Evolutionary conservation across 768 basidiomycete species (phyloP).

Genomic region (Agaricus sinodeliciosus): DNA sequence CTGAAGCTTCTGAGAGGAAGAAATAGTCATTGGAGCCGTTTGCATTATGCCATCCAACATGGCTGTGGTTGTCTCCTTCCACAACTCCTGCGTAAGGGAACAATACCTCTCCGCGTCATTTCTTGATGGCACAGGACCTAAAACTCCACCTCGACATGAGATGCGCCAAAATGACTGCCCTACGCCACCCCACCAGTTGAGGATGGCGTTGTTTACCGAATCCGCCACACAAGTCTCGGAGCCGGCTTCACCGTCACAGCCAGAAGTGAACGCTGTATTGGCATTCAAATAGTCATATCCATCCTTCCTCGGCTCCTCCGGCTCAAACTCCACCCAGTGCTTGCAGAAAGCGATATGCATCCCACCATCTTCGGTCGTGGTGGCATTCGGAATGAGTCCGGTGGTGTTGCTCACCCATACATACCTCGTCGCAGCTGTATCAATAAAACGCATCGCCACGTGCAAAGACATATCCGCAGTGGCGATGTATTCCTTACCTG

Average conservation of each 20-base stretch:
- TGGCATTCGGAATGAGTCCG: slow-evolving; percentile 11
- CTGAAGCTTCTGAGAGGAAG: slow-evolving; percentile 8
- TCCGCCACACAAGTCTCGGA: slow-evolving; percentile 12
- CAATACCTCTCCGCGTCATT: slow-evolving; percentile 9
- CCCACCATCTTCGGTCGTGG: slow-evolving; percentile 10
- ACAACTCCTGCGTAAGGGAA: slow-evolving; percentile 11
- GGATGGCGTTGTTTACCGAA: slow-evolving; percentile 16
- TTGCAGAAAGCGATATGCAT: slow-evolving; percentile 13
- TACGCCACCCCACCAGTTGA: slow-evolving; percentile 16
- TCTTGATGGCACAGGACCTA: slow-evolving; percentile 12
- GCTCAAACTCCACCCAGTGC: slow-evolving; percentile 9
- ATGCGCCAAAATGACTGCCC: slow-evolving; percentile 15
- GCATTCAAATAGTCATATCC: neutral
- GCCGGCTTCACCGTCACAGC: slow-evolving; percentile 9
- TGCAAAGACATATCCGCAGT: slow-evolving; percentile 2
- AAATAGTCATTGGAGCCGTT: slow-evolving; percentile 9
- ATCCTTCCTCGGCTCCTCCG: neutral
- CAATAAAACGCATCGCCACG: slow-evolving; percentile 1
- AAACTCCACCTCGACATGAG: slow-evolving; percentile 14
- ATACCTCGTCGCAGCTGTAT: slow-evolving; percentile 7
- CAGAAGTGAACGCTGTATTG: slow-evolving; percentile 5
- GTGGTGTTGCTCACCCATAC: slow-evolving; percentile 13
- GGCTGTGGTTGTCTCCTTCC: slow-evolving; percentile 11
- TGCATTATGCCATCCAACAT: slow-evolving; percentile 17
- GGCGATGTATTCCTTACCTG: neutral